These are phyloP conservation scores for Lachnellula willkommii DNA, from an alignment of 2,329 filamentous ascomycete genomes.

Conservation along the genomic window DNA sequence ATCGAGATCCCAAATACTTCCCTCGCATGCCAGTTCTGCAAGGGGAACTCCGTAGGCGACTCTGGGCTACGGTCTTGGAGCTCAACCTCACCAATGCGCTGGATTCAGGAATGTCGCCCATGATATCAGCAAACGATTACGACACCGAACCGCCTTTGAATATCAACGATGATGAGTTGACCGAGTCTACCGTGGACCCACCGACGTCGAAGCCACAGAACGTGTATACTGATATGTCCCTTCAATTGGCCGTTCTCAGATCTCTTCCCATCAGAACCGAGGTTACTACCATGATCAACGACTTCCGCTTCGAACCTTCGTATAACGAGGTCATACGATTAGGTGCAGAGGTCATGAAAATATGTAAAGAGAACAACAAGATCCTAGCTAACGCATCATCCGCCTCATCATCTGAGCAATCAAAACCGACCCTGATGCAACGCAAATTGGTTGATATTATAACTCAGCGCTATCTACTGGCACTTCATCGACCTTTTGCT, in stretches of 20 bases:
- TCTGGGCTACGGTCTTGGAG: conserved; percentile 54
- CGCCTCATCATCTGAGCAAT: not conserved
- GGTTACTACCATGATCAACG: conserved; percentile 43
- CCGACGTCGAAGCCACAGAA: conserved; percentile 21
- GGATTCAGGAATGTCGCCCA: conserved; percentile 46
- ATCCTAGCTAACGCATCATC: conserved; percentile 6
- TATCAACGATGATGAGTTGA: conserved; percentile 47
- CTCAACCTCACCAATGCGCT: conserved; percentile 47
- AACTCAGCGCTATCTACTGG: conserved; percentile 49
- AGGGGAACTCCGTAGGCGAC: conserved; percentile 48
- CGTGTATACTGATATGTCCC: conserved; percentile 44
- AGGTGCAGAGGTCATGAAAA: conserved; percentile 40
- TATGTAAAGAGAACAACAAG: conserved; percentile 19
- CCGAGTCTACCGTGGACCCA: conserved; percentile 30
- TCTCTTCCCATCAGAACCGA: conserved; percentile 41
- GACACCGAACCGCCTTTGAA: conserved; percentile 48
- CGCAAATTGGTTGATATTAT: conserved; percentile 47
- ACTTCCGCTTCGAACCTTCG: conserved; percentile 38
- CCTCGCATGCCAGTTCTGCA: conserved; percentile 42
- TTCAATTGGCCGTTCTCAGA: conserved; percentile 42
- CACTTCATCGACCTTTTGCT: conserved; percentile 47
- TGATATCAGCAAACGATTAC: conserved; percentile 43
- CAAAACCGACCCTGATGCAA: conserved; percentile 19
- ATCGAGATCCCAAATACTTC: conserved; percentile 50
- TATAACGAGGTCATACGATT: conserved; percentile 46